Base-by-base conservation (phyloP, 75 land plant genomes). In the Azolla pinnata region DNA sequence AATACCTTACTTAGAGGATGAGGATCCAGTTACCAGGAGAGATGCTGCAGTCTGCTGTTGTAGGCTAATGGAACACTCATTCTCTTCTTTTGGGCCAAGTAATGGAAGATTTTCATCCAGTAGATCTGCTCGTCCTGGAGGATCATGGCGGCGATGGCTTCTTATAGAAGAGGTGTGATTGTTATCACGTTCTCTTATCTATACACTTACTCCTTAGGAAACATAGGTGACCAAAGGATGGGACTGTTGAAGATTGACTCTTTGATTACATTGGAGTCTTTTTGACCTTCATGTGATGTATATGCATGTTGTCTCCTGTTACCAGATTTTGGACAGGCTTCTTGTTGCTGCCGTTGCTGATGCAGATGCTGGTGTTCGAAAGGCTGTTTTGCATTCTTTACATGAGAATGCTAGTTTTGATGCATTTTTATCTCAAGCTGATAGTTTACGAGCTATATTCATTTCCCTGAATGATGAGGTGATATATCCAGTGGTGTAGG, bases 401-500 rank as follows among this genome's bases (percentile, higher is more conserved):
- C 75, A 79, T 73, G 79, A 53, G 19, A 81, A 83, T 70, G 64
- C 73, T 24, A 74, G 79, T 18, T 83, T 86, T 79, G 95, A 95
- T 74, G 97, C 84, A 33, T 95, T 79, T 65, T 70, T 95, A 53
- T 87, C 88, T 5, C 99, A 89, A 67, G 99, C 99, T 61, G 99
- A 89, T 63, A 69, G 99, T 44, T 67, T 95, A 52, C 81, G 72
- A 62, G 96, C 97, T 5, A 78, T 95, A 29, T 95, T 90, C 69
- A 82, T 91, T 71, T 82, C 96, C 31, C 67, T 95, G 54, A 95
- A 87, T 72, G 99, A 95, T 73, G 91, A 95, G 99, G 99, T 91
- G 67, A 32, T 35, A 9, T 20, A 56, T 47, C 31, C 24, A 14
- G 14, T n/a, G n/a, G n/a, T n/a, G n/a, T n/a, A n/a, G n/a, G n/a